Evolutionary conservation across 805 yeast genomes (phyloP), one percentile per base, ranked within the genome.

Genomic region (Saturnispora halmiae): DNA sequence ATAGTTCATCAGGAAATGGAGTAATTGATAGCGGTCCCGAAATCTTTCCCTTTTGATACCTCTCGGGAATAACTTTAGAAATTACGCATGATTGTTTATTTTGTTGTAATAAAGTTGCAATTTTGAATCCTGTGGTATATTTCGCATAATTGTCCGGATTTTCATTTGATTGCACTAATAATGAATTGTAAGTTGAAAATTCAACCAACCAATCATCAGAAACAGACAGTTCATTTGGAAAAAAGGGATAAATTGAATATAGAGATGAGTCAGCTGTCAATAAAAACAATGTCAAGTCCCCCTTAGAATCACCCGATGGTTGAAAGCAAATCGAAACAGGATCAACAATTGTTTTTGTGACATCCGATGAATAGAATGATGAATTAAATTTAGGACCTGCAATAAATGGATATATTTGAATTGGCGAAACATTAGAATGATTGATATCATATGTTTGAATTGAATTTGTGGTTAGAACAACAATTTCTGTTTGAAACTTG

Each of bases 161-260:
- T 3, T 61, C 54, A 4, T 54, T 56, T 1, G 51, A 37, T 26
- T 47, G 47, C 25, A 50, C 54, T 15, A 47, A 38, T 21, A 55
- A 27, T 9, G 55, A 40, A 7, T 55, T 43, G 31, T 47, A 48
- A 32, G 55, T 59, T 37, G 58, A 57, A 16, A 56, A 36, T 11
- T 41, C 39, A 7, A 58, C 57, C 4, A 64, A 39, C 49, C 62
- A 58, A 2, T 50, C 44, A 27, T 54, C 46, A 1, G 67, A 38
- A n/a, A 67, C 63, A 1, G 66, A 55, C 21, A 75, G 49, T 20
- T 63, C 55, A 1, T 54, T 45, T 0, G 88, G 85, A 16, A 73
- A 50, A 53, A 78, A 79, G n/a, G 92, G 92, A 46, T 70, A 75
- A 3, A 82, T 59, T 1, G 71, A 63, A 50, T 69, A 79, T 1